A percentile compares a stretch with the other conserved stretches of the same genome.
Conservation (phyloP, 2,329 filamentous ascomycete genomes). For the Colletotrichum liaoningense region DNA sequence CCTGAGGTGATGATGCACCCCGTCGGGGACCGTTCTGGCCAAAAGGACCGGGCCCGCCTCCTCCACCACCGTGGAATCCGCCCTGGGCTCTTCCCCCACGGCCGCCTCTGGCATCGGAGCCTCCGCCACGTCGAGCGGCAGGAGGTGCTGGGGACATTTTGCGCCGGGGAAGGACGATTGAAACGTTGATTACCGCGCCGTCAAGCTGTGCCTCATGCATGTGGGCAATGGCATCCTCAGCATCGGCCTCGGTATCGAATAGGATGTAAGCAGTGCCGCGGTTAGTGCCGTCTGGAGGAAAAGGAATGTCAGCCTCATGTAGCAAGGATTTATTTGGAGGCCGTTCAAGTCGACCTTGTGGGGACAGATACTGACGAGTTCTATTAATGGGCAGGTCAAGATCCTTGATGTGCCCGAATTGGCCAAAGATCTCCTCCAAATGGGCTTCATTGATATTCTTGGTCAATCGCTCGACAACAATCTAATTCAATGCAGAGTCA, state of each 20-base stretch:
- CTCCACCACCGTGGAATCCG: conserved; percentile 45
- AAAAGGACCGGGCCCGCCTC: conserved; percentile 46
- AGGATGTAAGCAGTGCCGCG: conserved; percentile 94
- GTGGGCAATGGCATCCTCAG: conserved; percentile 89
- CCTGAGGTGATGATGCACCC: conserved; percentile 49
- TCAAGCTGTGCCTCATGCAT: conserved; percentile 99
- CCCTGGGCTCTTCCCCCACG: conserved; percentile 37
- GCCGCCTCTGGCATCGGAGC: conserved; percentile 65
- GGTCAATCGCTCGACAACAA: conserved; percentile 95
- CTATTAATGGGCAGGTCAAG: conserved; percentile 92
- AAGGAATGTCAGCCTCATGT: conserved; percentile 30
- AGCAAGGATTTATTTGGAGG: neutral
- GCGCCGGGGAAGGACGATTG: conserved; percentile 85
- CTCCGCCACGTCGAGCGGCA: conserved; percentile 71
- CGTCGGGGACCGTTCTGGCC: conserved; percentile 50
- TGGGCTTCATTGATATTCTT: conserved; percentile 94
- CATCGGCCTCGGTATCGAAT: conserved; percentile 80
- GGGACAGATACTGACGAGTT: conserved; percentile 28
- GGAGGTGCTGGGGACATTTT: conserved; percentile 87
- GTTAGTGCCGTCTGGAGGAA: conserved; percentile 79
- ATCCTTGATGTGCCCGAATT: conserved; percentile 86
- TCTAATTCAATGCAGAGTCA: conserved; percentile 61
- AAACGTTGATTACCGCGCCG: conserved; percentile 84
- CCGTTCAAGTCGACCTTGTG: neutral
- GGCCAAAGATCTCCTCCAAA: conserved; percentile 90